These are phyloP conservation scores for Russula abietina DNA, from an alignment of 768 basidiomycete species.

Conservation along the genomic window DNA sequence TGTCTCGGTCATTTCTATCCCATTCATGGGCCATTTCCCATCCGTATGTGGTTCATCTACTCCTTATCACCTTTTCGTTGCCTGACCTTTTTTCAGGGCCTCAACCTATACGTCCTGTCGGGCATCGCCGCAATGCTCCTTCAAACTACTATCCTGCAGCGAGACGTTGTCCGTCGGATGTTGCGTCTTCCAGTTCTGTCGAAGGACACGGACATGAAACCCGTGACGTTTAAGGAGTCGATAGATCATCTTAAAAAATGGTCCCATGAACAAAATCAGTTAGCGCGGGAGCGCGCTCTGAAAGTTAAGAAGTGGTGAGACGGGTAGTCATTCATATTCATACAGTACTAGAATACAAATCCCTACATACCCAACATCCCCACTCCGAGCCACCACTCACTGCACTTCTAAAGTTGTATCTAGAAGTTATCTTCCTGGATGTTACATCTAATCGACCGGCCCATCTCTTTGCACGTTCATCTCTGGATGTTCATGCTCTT, in stretches of 20 bases:
- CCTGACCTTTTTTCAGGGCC: constrained; percentile 36
- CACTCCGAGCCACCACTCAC: not conserved
- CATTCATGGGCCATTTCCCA: constrained; percentile 55
- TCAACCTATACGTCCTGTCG: constrained; percentile 52
- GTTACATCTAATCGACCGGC: constrained; percentile 34
- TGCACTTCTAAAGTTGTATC: not conserved
- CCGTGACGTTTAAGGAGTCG: constrained; percentile 23
- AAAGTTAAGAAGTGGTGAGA: constrained; percentile 18
- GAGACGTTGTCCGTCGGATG: constrained; percentile 36
- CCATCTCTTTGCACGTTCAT: constrained; percentile 35
- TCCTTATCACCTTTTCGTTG: not conserved
- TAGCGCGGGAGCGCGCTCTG: constrained; percentile 13
- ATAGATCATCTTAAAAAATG: constrained; percentile 22
- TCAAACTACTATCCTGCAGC: constrained; percentile 45
- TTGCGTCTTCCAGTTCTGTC: constrained; percentile 34
- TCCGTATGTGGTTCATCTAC: constrained; percentile 43
- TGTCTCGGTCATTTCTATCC: constrained; percentile 41
- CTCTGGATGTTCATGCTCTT: constrained; percentile 31
- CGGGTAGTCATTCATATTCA: too few species aligned
- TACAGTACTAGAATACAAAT: too few species aligned
- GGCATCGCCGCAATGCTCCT: constrained; percentile 42
- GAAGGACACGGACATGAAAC: constrained; percentile 3
- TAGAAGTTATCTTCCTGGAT: constrained; percentile 34
- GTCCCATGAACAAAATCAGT: constrained; percentile 19
- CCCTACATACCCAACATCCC: not conserved